A percentile compares a stretch with the other conserved stretches of the same genome.
Evolutionary conservation across 192 early-diverging fungal species (phyloP).

Genomic region (Backusella sp.): DNA sequence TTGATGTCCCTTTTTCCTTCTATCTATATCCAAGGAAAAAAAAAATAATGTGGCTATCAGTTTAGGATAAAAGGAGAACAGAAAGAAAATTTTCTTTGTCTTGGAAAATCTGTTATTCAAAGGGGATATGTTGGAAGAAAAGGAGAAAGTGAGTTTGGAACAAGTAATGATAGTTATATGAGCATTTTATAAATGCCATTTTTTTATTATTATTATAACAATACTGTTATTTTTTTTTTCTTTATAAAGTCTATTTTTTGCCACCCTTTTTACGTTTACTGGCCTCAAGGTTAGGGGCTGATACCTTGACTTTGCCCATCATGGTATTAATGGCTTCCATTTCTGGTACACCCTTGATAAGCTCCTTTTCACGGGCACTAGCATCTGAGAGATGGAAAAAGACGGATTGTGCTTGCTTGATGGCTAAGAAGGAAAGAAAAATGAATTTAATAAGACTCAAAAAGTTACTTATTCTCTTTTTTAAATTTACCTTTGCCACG

Average conservation of each 20-base stretch:
- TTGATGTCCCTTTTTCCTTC: no score
- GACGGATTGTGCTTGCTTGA: slow-evolving; percentile 42
- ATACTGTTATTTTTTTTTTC: background rate
- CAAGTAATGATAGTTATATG: background rate
- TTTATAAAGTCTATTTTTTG: slow-evolving; percentile 12
- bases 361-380: slow-evolving; percentile 63
- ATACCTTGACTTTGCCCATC: slow-evolving; percentile 87
- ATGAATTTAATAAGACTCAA: background rate
- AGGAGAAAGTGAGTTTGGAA: background rate
- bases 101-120: background rate
- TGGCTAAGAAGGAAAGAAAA: slow-evolving; percentile 17
- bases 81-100: no score
- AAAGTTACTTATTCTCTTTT: background rate
- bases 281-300: slow-evolving; percentile 72
- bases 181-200: background rate
- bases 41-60: no score
- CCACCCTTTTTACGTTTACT: slow-evolving; percentile 57
- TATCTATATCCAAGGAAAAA: no score
- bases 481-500: slow-evolving; percentile 72
- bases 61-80: no score
- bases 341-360: slow-evolving; percentile 85
- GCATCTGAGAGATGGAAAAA: slow-evolving; percentile 35
- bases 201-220: background rate
- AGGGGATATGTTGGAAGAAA: background rate
- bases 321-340: slow-evolving; percentile 78